phyloP scores from a whole-genome alignment of 2,329 filamentous ascomycete genomes.

The Paracoccidioides lutzii region DNA sequence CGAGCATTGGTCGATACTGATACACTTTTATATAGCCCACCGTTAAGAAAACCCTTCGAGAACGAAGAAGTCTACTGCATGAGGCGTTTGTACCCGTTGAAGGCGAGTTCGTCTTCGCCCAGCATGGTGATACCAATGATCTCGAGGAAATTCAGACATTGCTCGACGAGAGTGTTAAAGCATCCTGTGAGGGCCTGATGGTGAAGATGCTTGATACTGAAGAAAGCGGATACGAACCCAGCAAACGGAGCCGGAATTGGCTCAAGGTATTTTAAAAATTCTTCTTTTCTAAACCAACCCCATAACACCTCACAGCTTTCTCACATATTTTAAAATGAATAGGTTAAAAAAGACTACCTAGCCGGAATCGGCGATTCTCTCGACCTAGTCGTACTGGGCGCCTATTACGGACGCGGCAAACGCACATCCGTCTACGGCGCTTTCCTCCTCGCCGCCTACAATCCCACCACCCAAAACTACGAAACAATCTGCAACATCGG shows the following conservation, averaged over 20 bases:
- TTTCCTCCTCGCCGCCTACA: slow-evolving; percentile 91
- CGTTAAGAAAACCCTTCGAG: slow-evolving; percentile 74
- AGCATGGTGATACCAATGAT: slow-evolving; percentile 72
- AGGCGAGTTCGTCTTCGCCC: slow-evolving; percentile 85
- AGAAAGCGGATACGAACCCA: slow-evolving; percentile 91
- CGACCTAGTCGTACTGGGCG: slow-evolving; percentile 87
- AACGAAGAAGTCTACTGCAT: slow-evolving; percentile 64
- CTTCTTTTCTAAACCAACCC: neutral
- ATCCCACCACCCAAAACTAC: slow-evolving; percentile 63
- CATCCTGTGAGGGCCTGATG: slow-evolving; percentile 94
- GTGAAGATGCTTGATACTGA: slow-evolving; percentile 96
- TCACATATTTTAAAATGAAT: slow-evolving; percentile 2
- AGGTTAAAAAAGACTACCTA: slow-evolving; percentile 98
- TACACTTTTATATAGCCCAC: slow-evolving; percentile 39
- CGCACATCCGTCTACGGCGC: slow-evolving; percentile 91
- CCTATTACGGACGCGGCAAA: slow-evolving; percentile 89
- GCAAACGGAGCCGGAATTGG: slow-evolving; percentile 94
- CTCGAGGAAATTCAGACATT: slow-evolving; percentile 87
- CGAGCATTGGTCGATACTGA: neutral
- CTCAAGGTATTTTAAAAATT: slow-evolving; percentile 53
- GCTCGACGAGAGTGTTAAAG: slow-evolving; percentile 87
- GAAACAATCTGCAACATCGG: slow-evolving; percentile 98
- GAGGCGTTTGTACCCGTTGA: slow-evolving; percentile 63
- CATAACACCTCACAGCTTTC: neutral
- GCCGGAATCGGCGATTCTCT: slow-evolving; percentile 87